These are phyloP conservation scores for Viola pubescens DNA, from an alignment of 441 rosid genomes.

Conservation along the genomic window DNA sequence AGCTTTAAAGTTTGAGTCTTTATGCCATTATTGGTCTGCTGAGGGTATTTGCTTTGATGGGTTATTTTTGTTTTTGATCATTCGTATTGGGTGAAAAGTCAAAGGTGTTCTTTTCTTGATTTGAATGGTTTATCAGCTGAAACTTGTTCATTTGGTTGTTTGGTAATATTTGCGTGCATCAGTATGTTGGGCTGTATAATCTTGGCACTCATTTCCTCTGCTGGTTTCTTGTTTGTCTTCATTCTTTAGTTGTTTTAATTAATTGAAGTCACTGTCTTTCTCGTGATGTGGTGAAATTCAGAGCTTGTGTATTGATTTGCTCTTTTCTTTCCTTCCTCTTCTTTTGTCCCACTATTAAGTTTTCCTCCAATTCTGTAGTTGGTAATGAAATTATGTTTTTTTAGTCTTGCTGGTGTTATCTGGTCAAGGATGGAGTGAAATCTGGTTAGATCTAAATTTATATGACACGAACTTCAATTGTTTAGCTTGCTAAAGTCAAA, in stretches of 20 bases:
- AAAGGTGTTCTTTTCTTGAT: neutral
- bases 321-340: neutral
- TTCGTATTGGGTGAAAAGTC: neutral
- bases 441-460: slow-evolving; percentile 16
- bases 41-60: neutral
- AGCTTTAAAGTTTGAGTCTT: no score
- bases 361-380: neutral
- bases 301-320: neutral
- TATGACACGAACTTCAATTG: slow-evolving; percentile 2
- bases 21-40: no score
- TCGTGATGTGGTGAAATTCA: slow-evolving; percentile 5
- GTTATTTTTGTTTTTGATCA: neutral
- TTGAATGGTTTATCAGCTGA: no score
- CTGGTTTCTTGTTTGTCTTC: neutral
- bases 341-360: neutral
- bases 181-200: no score
- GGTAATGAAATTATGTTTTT: neutral
- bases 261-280: neutral
- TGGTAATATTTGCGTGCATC: no score
- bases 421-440: neutral
- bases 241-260: neutral
- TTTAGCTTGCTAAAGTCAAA: slow-evolving; percentile 6
- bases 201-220: neutral
- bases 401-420: neutral
- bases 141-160: no score